phyloP scores from a whole-genome alignment of 495 filamentous ascomycete species.

The Letharia columbiana region DNA sequence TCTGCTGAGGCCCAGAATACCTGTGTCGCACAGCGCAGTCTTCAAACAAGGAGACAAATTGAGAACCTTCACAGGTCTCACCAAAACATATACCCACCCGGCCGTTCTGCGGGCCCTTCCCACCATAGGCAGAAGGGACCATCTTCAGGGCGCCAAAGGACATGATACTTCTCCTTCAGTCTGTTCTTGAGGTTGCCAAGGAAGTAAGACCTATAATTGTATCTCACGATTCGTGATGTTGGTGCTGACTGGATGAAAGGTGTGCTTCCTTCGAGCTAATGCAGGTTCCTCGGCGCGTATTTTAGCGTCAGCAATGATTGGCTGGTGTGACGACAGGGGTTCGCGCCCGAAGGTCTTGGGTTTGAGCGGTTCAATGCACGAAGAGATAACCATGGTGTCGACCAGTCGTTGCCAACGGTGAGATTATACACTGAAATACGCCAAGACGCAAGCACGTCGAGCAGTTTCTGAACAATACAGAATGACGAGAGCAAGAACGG shows the following conservation, averaged over 20 bases:
- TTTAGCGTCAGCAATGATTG: slow-evolving; percentile 3
- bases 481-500: too few relatives aligned
- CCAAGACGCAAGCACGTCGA: background rate
- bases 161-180: background rate
- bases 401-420: background rate
- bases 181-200: background rate
- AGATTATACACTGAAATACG: background rate
- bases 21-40: slow-evolving; percentile 6
- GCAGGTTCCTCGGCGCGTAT: slow-evolving; percentile 17
- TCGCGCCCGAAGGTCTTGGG: background rate
- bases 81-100: slow-evolving; percentile 7
- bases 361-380: background rate
- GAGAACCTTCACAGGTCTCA: background rate
- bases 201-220: slow-evolving; percentile 13
- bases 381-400: too few relatives aligned
- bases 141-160: slow-evolving; percentile 10
- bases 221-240: slow-evolving; percentile 9
- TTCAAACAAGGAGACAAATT: slow-evolving; percentile 6
- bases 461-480: background rate
- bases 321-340: background rate
- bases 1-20: background rate
- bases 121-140: background rate
- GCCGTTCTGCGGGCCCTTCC: background rate
- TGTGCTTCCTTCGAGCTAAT: slow-evolving; percentile 13
- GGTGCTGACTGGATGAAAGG: slow-evolving; percentile 7